phyloP scores from a whole-genome alignment of 2,329 filamentous ascomycete genomes.

The Cordyceps fumosorosea region DNA sequence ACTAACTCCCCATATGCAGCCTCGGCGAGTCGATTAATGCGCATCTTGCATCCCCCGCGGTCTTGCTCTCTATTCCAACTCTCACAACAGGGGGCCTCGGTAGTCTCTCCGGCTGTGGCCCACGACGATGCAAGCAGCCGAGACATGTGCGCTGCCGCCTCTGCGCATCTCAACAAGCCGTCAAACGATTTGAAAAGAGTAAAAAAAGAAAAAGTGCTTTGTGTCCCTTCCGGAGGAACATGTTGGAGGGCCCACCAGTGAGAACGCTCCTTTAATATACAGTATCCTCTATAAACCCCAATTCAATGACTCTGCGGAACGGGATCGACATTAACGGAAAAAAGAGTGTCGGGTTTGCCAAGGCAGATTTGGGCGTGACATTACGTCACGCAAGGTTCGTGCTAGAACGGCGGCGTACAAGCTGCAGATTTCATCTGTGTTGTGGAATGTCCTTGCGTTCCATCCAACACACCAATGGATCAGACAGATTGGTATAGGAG shows the following conservation, averaged over 20 bases:
- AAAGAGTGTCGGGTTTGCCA: neutral
- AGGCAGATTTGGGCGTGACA: neutral
- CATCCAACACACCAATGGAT: neutral
- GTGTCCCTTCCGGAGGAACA: constrained; percentile 8
- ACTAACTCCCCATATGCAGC: neutral
- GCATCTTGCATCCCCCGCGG: neutral
- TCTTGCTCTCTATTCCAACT: constrained; percentile 1
- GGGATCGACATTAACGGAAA: neutral
- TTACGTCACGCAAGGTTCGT: neutral
- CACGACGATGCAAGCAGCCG: neutral
- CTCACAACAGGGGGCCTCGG: neutral
- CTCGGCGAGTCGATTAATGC: neutral
- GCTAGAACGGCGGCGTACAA: neutral
- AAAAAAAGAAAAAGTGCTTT: neutral
- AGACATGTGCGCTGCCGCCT: neutral
- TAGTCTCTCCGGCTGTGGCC: neutral
- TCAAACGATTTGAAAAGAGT: neutral
- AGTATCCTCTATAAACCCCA: constrained; percentile 9
- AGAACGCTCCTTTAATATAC: constrained; percentile 6
- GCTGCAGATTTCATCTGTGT: neutral
- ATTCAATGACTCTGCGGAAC: neutral
- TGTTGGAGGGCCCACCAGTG: constrained; percentile 8
- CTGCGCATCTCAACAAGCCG: neutral
- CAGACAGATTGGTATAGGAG: constrained; percentile 72
- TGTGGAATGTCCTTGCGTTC: neutral